These are phyloP conservation scores for Scheffersomyces cryptocercus DNA, from an alignment of 1,139 yeast genomes.

Conservation along the genomic window DNA sequence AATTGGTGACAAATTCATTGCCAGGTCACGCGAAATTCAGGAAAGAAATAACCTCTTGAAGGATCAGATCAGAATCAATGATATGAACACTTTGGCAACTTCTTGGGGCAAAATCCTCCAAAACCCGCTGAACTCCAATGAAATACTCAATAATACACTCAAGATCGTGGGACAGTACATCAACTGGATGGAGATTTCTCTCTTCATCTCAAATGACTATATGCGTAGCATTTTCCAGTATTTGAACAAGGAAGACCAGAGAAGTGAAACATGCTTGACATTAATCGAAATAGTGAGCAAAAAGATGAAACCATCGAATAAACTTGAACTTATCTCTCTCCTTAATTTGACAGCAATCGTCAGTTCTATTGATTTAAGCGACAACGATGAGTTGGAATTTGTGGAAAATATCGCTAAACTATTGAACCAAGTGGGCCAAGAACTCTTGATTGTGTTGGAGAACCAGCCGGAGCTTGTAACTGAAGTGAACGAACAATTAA, in stretches of 20 bases:
- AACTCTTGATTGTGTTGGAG: slow-evolving; percentile 67
- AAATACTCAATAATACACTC: slow-evolving; percentile 60
- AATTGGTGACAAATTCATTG: slow-evolving; percentile 87
- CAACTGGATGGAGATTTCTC: slow-evolving; percentile 90
- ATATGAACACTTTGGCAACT: slow-evolving; percentile 65
- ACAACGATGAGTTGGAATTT: slow-evolving; percentile 59
- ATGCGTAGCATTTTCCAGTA: slow-evolving; percentile 64
- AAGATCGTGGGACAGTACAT: slow-evolving; percentile 81
- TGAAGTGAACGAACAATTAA: slow-evolving; percentile 29
- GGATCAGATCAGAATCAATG: slow-evolving; percentile 77
- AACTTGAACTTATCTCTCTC: slow-evolving; percentile 71
- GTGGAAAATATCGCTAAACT: slow-evolving; percentile 77
- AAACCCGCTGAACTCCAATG: slow-evolving; percentile 32
- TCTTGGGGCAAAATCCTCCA: slow-evolving; percentile 68
- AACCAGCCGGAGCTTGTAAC: slow-evolving; percentile 49
- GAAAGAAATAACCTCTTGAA: slow-evolving; percentile 73
- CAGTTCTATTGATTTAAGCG: slow-evolving; percentile 30
- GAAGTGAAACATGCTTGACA: slow-evolving; percentile 69
- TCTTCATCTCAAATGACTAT: slow-evolving; percentile 70
- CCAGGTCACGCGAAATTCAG: slow-evolving; percentile 60
- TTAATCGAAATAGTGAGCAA: slow-evolving; percentile 81
- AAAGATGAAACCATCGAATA: slow-evolving; percentile 89
- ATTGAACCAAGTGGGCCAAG: slow-evolving; percentile 73
- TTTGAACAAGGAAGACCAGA: slow-evolving; percentile 46
- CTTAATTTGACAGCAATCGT: slow-evolving; percentile 65